Evolutionary conservation across 768 basidiomycete genomes (phyloP).

Genomic region (Sarcodon sp.): DNA sequence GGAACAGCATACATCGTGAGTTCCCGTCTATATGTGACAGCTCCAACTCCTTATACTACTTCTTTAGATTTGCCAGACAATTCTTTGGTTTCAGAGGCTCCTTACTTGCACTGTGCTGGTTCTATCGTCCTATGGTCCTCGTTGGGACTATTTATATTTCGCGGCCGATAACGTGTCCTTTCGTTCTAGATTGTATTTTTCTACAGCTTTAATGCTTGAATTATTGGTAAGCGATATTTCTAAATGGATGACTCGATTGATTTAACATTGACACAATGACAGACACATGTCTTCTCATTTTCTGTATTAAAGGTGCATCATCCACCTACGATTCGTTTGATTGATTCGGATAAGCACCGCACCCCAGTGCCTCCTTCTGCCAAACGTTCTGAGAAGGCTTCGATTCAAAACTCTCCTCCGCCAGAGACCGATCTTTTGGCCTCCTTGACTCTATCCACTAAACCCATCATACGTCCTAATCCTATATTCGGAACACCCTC

Average conservation of each 20-base stretch:
- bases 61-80: conserved; percentile 42
- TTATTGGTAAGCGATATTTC: conserved; percentile 30
- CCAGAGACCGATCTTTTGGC: conserved; percentile 48
- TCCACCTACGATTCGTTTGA: conserved; percentile 59
- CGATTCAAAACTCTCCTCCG: conserved; percentile 28
- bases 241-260: background rate
- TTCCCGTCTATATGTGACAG: background rate
- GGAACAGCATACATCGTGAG: conserved; percentile 53
- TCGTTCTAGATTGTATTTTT: conserved; percentile 32
- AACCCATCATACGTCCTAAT: conserved; percentile 33
- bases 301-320: conserved; percentile 48
- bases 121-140: conserved; percentile 25
- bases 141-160: conserved; percentile 25
- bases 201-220: conserved; percentile 34
- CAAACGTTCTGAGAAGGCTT: conserved; percentile 7
- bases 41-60: background rate
- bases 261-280: background rate
- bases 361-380: conserved; percentile 6
- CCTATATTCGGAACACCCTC: conserved; percentile 69
- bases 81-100: conserved; percentile 45
- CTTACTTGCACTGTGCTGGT: conserved; percentile 32
- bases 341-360: conserved; percentile 30
- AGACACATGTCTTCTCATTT: conserved; percentile 43
- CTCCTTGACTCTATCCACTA: conserved; percentile 50
- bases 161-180: conserved; percentile 21